Base-by-base conservation (phyloP, 75 land plant species). In the Picea glauca region DNA sequence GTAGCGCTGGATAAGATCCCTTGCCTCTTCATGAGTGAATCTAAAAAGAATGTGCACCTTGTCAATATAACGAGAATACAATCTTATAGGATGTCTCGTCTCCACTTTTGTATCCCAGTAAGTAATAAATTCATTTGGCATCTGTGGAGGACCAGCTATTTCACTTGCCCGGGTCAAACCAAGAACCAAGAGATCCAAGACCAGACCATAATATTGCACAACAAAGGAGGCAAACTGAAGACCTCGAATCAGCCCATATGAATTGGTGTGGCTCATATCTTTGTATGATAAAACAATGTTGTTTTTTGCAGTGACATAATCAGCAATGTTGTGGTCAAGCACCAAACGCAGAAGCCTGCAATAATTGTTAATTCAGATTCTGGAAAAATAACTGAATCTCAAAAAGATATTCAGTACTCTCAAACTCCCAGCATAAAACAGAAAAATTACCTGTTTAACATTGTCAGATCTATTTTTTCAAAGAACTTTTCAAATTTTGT, bases 211-310 rank as follows among this genome's bases (percentile, higher is more conserved):
- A 75, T 97, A 97, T 81, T 97, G 99, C 13, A 97, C 99, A 60
- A 97, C 99, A 87, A 97, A 97, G 12, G 99, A 97, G 31, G 99
- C 99, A 87, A 97, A 97, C 83, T 97, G 99, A 5, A 97, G 96
- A 81, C 99, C 99, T 20, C 98, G 90, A 58, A 97, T 93, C 74
- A 97, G 84, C 20, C 99, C 99, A 84, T 97, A 97, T 12, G 99
- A 97, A 79, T 97, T 97, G 35, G 99, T 97, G 60, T 95, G 99
- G 66, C 99, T 97, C 99, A 97, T 97, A 78, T 97, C 98, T 79
- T 97, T 97, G 88, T 97, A 97, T 20, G 98, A 94, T 81, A 97
- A 77, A 2, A 97, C 93, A 30, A 97, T 94, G 75, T 97, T 97
- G 82, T 97, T 97, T 80, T 97, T 97, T 75, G 99, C 99, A 77